Percentiles rank a stretch among this genome's conserved stretches.
Evolutionary conservation across 495 filamentous ascomycete genomes (phyloP).

Genomic region (Geopyxis carbonaria): DNA sequence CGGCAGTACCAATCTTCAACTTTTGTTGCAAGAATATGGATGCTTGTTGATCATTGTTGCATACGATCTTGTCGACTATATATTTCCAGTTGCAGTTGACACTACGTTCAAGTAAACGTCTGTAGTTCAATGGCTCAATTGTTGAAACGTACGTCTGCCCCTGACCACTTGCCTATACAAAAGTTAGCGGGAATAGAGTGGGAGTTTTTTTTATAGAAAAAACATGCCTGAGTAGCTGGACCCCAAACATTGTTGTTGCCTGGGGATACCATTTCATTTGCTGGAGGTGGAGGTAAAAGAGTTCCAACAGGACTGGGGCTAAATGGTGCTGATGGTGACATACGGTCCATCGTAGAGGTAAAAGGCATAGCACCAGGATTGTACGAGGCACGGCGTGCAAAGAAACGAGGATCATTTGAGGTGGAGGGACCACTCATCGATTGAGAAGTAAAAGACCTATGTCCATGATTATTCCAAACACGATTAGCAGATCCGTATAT

Average conservation of each 20-base stretch:
- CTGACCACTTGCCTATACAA: conserved; percentile 20
- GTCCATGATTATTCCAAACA: conserved; percentile 17
- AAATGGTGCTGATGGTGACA: conserved; percentile 5
- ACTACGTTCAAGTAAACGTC: conserved; percentile 84
- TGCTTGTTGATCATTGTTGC: conserved; percentile 96
- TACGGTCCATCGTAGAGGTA: conserved; percentile 1
- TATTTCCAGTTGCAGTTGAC: conserved; percentile 98
- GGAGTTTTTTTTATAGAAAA: too few species aligned
- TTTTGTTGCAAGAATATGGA: conserved; percentile 98
- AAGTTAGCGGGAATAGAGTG: not conserved
- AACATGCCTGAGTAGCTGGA: not conserved
- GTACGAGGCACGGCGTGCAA: conserved; percentile 25
- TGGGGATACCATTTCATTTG: not conserved
- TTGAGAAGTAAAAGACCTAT: conserved; percentile 22
- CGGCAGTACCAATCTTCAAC: conserved; percentile 85
- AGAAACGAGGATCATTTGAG: conserved; percentile 22
- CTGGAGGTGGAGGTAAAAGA: conserved; percentile 7
- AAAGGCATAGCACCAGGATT: conserved; percentile 24
- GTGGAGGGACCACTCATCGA: conserved; percentile 15
- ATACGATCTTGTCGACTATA: conserved; percentile 98
- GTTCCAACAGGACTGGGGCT: conserved; percentile 59
- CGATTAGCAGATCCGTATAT: conserved; percentile 16
- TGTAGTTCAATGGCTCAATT: conserved; percentile 90
- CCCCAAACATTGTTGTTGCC: conserved; percentile 7
- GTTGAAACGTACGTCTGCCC: conserved; percentile 66